Percentiles rank a stretch among this genome's conserved stretches.
Evolutionary conservation across 768 basidiomycete genomes (phyloP).

Genomic region (Chalciporus pseudorubinellus): DNA sequence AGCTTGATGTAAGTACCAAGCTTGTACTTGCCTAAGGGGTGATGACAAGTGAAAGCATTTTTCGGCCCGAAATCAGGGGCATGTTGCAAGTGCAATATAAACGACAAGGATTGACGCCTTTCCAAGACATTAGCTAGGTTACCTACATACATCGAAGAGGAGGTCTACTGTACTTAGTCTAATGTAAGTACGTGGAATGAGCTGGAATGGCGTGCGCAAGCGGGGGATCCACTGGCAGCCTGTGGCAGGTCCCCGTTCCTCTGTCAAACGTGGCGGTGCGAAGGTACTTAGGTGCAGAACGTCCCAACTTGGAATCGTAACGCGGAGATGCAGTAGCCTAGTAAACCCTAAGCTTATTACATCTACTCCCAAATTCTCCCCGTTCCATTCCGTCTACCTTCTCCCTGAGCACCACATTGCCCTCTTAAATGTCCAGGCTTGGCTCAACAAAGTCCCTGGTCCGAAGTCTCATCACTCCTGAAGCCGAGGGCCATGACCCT

Average conservation of each 20-base stretch:
- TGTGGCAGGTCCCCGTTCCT: neutral
- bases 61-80: too few relatives aligned
- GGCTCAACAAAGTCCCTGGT: slow-evolving; percentile 21
- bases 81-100: too few relatives aligned
- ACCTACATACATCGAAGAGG: too few relatives aligned
- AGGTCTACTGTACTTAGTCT: too few relatives aligned
- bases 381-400: neutral
- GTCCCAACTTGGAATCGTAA: slow-evolving; percentile 20
- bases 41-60: too few relatives aligned
- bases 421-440: slow-evolving; percentile 25
- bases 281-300: neutral
- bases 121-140: too few relatives aligned
- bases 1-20: too few relatives aligned
- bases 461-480: slow-evolving; percentile 20
- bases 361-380: neutral
- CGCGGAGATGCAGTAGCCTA: slow-evolving; percentile 9
- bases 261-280: neutral
- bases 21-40: too few relatives aligned
- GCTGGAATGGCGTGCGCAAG: too few relatives aligned
- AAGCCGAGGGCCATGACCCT: slow-evolving; percentile 34
- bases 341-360: slow-evolving; percentile 3
- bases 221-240: too few relatives aligned
- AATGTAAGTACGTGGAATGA: too few relatives aligned
- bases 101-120: too few relatives aligned
- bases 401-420: neutral